A percentile compares a stretch with the other conserved stretches of the same genome.
phyloP scores from a whole-genome alignment of 2,329 filamentous ascomycete species.

The Hymenoscyphus fructigenus region DNA sequence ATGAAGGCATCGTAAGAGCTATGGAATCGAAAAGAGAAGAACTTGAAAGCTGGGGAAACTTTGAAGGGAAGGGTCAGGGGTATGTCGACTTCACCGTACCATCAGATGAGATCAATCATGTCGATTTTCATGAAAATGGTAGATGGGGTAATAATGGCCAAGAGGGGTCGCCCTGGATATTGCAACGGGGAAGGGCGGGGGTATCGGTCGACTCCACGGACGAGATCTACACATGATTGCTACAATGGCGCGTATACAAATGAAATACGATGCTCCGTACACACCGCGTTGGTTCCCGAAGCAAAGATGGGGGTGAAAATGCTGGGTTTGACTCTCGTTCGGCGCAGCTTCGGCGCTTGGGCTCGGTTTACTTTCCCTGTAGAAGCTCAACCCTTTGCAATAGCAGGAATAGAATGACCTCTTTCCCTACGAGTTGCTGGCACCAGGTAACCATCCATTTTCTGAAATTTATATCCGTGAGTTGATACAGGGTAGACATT shows the following conservation, averaged over 20 bases:
- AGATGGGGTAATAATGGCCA: background rate
- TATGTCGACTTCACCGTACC: too few species aligned
- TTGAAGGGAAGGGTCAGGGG: background rate
- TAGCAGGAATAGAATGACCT: too few species aligned
- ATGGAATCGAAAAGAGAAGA: background rate
- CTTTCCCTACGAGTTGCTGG: too few species aligned
- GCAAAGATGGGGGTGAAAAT: constrained; percentile 1
- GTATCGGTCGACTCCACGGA: background rate
- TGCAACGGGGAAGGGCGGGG: background rate
- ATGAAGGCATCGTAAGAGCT: background rate
- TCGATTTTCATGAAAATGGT: background rate
- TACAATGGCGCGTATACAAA: too few species aligned
- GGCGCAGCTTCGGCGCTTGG: background rate
- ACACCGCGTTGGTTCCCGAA: background rate
- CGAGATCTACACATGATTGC: background rate
- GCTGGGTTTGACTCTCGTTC: background rate
- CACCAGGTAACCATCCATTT: too few species aligned
- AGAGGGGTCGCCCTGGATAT: background rate
- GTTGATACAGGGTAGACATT: too few species aligned
- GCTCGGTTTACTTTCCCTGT: background rate
- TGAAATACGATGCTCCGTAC: too few species aligned
- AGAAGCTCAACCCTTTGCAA: too few species aligned
- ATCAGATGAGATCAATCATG: too few species aligned
- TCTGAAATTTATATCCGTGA: too few species aligned
- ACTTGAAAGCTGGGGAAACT: background rate